Evolutionary conservation across 495 filamentous ascomycete species (phyloP).

Genomic region (Xylaria grammica): DNA sequence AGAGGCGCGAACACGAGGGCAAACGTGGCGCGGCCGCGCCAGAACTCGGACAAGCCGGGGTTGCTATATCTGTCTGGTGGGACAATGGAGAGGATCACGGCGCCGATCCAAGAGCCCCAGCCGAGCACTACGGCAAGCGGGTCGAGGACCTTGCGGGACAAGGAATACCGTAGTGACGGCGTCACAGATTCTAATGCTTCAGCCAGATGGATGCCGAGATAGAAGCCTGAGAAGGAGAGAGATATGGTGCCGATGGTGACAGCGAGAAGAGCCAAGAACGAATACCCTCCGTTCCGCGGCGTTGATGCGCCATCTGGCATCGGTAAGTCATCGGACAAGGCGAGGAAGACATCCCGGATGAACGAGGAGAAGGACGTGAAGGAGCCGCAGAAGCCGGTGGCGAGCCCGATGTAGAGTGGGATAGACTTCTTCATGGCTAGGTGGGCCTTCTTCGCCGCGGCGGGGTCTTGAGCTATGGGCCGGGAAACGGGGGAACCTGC

Average conservation of each 20-base stretch:
- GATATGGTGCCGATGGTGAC: constrained; percentile 71
- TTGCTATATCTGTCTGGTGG: constrained; percentile 67
- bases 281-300: constrained; percentile 75
- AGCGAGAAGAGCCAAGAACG: constrained; percentile 77
- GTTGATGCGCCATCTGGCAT: constrained; percentile 31
- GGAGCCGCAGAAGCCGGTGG: constrained; percentile 92
- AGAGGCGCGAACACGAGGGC: constrained; percentile 85
- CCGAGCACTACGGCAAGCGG: constrained; percentile 64
- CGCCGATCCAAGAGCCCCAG: constrained; percentile 78
- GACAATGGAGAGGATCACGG: constrained; percentile 73
- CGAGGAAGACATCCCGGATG: constrained; percentile 83
- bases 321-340: constrained; percentile 73
- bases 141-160: constrained; percentile 68
- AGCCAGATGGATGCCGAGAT: constrained; percentile 79
- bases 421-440: constrained; percentile 75
- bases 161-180: constrained; percentile 62
- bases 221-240: constrained; percentile 69
- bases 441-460: constrained; percentile 57
- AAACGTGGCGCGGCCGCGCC: constrained; percentile 78
- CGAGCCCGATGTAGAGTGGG: constrained; percentile 88
- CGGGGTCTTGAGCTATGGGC: constrained; percentile 34
- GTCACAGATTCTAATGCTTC: constrained; percentile 60
- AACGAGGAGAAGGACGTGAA: constrained; percentile 93
- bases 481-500: constrained; percentile 26
- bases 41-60: constrained; percentile 53